Conservation (phyloP, 805 yeast genomes). For the Suhomyces kilbournensis region DNA sequence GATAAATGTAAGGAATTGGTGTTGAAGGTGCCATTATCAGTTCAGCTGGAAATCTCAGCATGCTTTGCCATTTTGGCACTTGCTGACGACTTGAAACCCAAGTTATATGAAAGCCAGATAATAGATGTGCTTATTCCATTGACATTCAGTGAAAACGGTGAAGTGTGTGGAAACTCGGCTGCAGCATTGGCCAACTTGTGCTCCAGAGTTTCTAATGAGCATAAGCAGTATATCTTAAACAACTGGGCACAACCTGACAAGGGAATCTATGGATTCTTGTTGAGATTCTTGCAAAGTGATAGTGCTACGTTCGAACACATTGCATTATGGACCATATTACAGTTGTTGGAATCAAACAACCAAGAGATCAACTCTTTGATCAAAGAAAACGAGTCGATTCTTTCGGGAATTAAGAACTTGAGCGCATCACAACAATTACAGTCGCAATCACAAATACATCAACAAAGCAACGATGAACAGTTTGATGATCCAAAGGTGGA, state of each 20-base stretch:
- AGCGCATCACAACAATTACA: constrained; percentile 40
- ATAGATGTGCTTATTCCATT: constrained; percentile 88
- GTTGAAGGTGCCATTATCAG: constrained; percentile 80
- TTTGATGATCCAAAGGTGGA: constrained; percentile 63
- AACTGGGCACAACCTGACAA: constrained; percentile 79
- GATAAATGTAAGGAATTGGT: constrained; percentile 88
- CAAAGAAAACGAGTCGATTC: constrained; percentile 52
- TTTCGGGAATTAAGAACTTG: constrained; percentile 51
- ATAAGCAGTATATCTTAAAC: constrained; percentile 66
- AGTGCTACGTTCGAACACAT: constrained; percentile 97
- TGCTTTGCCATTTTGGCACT: constrained; percentile 95
- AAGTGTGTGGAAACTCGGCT: constrained; percentile 97
- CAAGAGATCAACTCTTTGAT: constrained; percentile 54
- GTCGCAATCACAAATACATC: constrained; percentile 19
- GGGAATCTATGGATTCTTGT: constrained; percentile 82
- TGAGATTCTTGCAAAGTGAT: constrained; percentile 73
- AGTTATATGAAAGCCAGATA: constrained; percentile 77
- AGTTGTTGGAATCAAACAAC: constrained; percentile 84
- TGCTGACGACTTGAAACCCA: constrained; percentile 89
- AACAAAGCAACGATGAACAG: constrained; percentile 26
- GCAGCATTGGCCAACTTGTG: constrained; percentile 96
- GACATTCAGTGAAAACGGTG: constrained; percentile 82
- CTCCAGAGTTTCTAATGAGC: constrained; percentile 77
- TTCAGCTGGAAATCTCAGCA: constrained; percentile 94
- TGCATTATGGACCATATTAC: constrained; percentile 95